Percentiles rank a stretch among this genome's conserved stretches.
These are phyloP conservation scores for Wickerhamiella lipophila DNA, from an alignment of 805 yeast genomes.

Conservation along the genomic window DNA sequence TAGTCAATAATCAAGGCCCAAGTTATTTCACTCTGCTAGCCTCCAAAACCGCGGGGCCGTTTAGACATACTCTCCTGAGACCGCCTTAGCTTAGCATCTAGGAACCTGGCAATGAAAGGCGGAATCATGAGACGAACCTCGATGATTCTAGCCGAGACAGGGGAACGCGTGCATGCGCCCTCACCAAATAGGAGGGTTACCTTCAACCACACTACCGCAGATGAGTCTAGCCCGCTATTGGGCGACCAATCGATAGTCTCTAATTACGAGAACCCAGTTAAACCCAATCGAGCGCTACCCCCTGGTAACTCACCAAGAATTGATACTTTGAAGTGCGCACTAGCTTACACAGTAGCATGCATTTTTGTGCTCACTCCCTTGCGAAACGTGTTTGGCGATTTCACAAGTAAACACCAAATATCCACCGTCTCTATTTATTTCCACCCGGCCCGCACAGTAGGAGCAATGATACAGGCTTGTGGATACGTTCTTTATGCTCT, in stretches of 20 bases:
- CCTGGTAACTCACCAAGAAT: constrained; percentile 11
- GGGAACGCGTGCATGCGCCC: constrained; percentile 23
- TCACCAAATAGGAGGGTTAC: not conserved
- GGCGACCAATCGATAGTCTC: too few relatives aligned
- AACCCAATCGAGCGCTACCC: not conserved
- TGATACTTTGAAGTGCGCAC: constrained; percentile 44
- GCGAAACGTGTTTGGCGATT: constrained; percentile 41
- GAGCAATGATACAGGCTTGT: constrained; percentile 67
- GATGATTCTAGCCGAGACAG: constrained; percentile 36
- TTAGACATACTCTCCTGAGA: too few relatives aligned
- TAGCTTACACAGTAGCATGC: constrained; percentile 66
- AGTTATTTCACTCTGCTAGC: too few relatives aligned
- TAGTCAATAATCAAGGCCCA: too few relatives aligned
- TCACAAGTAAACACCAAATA: constrained; percentile 67
- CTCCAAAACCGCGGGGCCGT: too few relatives aligned
- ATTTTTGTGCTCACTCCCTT: constrained; percentile 47
- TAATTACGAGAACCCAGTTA: not conserved
- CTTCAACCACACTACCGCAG: not conserved
- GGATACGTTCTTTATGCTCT: constrained; percentile 47
- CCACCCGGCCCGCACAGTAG: constrained; percentile 68
- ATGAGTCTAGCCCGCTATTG: constrained; percentile 8
- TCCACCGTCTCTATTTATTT: constrained; percentile 78
- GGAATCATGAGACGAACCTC: constrained; percentile 22
- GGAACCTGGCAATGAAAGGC: not conserved
- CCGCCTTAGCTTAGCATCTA: too few relatives aligned